phyloP scores from a whole-genome alignment of 345 rosid genomes.

The Noccaea bulbosa region DNA sequence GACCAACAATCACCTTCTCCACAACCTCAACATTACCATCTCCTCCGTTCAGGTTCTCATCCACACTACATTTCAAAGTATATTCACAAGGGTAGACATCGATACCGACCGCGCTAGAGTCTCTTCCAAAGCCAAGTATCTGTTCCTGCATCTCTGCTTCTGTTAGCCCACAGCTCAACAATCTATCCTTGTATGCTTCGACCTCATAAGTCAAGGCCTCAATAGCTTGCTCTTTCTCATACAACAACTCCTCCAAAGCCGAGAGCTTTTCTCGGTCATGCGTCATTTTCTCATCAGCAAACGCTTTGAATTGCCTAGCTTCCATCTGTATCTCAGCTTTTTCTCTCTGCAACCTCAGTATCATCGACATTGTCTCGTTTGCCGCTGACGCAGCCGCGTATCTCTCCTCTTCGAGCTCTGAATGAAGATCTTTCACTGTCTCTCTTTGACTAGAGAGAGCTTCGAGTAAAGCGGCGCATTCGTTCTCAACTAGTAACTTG shows the following conservation, averaged over 20 bases:
- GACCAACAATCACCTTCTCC: conserved; percentile 67
- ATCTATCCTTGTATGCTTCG: conserved; percentile 77
- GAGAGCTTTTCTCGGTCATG: conserved; percentile 74
- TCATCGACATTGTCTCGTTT: conserved; percentile 93
- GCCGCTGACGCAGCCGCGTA: conserved; percentile 87
- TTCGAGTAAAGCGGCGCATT: conserved; percentile 68
- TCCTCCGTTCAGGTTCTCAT: conserved; percentile 48
- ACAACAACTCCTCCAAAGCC: conserved; percentile 66
- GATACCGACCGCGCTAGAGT: conserved; percentile 47
- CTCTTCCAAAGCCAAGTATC: conserved; percentile 49
- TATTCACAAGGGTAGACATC: conserved; percentile 58
- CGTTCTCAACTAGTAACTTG: conserved; percentile 68
- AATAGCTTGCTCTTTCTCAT: conserved; percentile 78
- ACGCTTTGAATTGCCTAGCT: conserved; percentile 77
- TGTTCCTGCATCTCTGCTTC: conserved; percentile 73
- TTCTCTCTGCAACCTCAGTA: conserved; percentile 89
- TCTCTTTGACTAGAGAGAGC: conserved; percentile 63
- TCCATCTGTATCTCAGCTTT: conserved; percentile 96
- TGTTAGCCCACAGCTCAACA: conserved; percentile 79
- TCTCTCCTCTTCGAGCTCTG: conserved; percentile 84
- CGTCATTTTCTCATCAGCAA: conserved; percentile 74
- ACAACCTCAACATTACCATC: conserved; percentile 53
- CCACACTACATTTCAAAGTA: conserved; percentile 64
- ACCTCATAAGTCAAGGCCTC: conserved; percentile 73
- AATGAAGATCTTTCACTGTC: conserved; percentile 58